phyloP scores from a whole-genome alignment of 345 rosid species.

The Cardamine resedifolia region DNA sequence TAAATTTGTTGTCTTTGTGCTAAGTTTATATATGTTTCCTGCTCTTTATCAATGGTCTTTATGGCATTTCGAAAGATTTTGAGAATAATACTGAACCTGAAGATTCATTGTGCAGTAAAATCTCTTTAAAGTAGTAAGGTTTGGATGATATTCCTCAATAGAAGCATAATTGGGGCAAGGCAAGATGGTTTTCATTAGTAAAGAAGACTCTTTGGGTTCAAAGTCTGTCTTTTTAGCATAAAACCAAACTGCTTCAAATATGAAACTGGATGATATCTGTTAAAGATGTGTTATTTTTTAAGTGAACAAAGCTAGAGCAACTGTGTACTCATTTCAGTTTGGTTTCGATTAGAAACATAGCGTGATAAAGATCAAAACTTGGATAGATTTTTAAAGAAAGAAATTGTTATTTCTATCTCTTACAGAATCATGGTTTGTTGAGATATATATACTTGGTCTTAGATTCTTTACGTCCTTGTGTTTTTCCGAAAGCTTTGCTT shows the following conservation, averaged over 20 bases:
- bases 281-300: not conserved
- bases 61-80: not conserved
- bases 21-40: not conserved
- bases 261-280: not conserved
- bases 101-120: not conserved
- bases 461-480: not conserved
- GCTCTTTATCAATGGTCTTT: not conserved
- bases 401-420: not conserved
- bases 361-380: slow-evolving; percentile 6
- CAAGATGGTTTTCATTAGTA: not conserved
- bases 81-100: not conserved
- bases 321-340: not conserved
- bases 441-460: not conserved
- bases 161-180: not conserved
- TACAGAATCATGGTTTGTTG: slow-evolving; percentile 5
- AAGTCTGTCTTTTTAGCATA: not conserved
- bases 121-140: not conserved
- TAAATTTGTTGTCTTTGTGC: not conserved
- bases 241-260: not conserved
- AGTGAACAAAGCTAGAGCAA: not conserved
- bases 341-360: not conserved
- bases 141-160: not conserved
- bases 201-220: not conserved
- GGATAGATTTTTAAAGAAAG: not conserved
- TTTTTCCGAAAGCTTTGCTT: slow-evolving; percentile 4